These are phyloP conservation scores for Spinellus fusiger DNA, from an alignment of 192 early-diverging fungal species.

Conservation along the genomic window DNA sequence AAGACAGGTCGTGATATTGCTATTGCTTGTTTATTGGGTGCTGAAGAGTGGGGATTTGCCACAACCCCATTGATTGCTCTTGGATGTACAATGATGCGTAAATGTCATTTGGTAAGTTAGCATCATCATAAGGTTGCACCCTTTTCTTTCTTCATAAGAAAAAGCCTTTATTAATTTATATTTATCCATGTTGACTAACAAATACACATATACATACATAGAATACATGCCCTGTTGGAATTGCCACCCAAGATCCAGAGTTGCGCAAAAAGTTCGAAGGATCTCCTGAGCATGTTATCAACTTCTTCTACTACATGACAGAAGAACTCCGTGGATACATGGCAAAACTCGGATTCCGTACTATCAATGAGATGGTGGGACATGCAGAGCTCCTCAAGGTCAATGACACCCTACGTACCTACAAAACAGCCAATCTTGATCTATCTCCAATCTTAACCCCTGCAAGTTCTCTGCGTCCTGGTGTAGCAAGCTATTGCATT, in stretches of 20 bases:
- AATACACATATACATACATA: too few relatives aligned
- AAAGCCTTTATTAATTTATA: slow-evolving; percentile 1
- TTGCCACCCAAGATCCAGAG: slow-evolving; percentile 94
- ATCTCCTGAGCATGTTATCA: slow-evolving; percentile 92
- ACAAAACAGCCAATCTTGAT: slow-evolving; percentile 86
- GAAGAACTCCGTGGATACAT: slow-evolving; percentile 91
- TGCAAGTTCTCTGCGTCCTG: slow-evolving; percentile 79
- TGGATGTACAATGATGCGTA: slow-evolving; percentile 96
- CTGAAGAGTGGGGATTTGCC: slow-evolving; percentile 99
- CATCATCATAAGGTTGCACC: neutral
- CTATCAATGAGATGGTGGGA: slow-evolving; percentile 95
- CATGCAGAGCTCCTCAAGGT: slow-evolving; percentile 80
- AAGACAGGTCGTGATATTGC: slow-evolving; percentile 97
- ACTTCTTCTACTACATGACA: slow-evolving; percentile 97
- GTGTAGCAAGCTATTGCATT: slow-evolving; percentile 79
- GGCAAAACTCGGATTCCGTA: slow-evolving; percentile 90
- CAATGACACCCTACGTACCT: slow-evolving; percentile 64
- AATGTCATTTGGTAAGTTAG: slow-evolving; percentile 33
- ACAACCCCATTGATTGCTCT: slow-evolving; percentile 96
- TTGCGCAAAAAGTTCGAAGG: slow-evolving; percentile 94
- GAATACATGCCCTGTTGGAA: slow-evolving; percentile 96
- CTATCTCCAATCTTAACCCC: slow-evolving; percentile 83
- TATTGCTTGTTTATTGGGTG: slow-evolving; percentile 94
- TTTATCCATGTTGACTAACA: too few relatives aligned
- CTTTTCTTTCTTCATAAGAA: neutral